A percentile compares a stretch with the other conserved stretches of the same genome.
These are phyloP conservation scores for Mycosarcoma maydis DNA, from an alignment of 1,284 basidiomycete genomes.

Conservation along the genomic window DNA sequence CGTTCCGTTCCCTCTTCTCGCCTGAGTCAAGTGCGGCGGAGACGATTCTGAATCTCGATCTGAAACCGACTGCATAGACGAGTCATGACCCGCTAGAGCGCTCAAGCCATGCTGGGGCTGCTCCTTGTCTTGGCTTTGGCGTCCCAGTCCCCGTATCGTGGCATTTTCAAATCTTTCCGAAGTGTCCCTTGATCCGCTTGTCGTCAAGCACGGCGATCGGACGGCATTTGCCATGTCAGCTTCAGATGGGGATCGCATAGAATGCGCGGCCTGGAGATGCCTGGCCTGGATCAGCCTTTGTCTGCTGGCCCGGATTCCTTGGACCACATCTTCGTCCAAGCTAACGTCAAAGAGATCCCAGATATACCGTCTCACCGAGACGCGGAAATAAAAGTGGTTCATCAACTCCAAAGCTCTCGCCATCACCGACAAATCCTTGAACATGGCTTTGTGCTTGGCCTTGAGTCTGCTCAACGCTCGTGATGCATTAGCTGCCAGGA, in stretches of 20 bases:
- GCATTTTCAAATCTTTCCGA: background rate
- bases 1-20: background rate
- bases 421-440: conserved; percentile 50
- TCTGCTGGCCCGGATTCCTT: conserved; percentile 23
- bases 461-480: conserved; percentile 69
- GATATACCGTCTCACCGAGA: conserved; percentile 86
- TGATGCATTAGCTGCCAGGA: conserved; percentile 75
- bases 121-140: background rate
- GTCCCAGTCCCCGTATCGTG: background rate
- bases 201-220: no score
- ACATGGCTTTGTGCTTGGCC: conserved; percentile 62
- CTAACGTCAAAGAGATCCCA: conserved; percentile 83
- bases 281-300: conserved; percentile 36
- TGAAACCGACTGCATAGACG: conserved; percentile 20
- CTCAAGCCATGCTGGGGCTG: conserved; percentile 11
- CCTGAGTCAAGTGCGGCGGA: background rate
- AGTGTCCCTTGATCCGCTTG: conserved; percentile 1
- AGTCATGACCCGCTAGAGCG: conserved; percentile 12
- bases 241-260: background rate
- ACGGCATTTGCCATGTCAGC: no score
- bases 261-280: conserved; percentile 4
- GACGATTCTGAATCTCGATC: conserved; percentile 7
- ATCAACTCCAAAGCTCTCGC: conserved; percentile 56
- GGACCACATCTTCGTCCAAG: conserved; percentile 42
- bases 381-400: conserved; percentile 75